These are phyloP conservation scores for Cavenderia fasciculata DNA, from an alignment of 78 protist species.

Conservation along the genomic window DNA sequence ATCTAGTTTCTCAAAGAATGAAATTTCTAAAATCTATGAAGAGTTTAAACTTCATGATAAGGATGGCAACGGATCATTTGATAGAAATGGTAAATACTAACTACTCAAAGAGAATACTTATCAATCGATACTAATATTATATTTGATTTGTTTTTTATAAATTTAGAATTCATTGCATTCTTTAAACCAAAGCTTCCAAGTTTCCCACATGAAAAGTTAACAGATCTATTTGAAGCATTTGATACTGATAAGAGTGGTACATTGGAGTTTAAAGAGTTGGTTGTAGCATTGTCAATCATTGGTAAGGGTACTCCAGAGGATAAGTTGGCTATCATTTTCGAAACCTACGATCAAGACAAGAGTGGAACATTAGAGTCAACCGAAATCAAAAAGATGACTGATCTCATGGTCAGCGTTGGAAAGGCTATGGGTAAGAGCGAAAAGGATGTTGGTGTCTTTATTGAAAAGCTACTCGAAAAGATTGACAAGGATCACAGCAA, in stretches of 20 bases:
- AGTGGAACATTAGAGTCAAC: slow-evolving; percentile 8
- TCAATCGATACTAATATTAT: not conserved
- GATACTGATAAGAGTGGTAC: slow-evolving; percentile 48
- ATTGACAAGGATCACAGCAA: slow-evolving; percentile 35
- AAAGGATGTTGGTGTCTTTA: slow-evolving; percentile 4
- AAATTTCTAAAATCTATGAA: not conserved
- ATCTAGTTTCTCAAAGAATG: slow-evolving; percentile 13
- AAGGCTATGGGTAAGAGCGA: slow-evolving; percentile 24
- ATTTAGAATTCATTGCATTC: slow-evolving; percentile 20
- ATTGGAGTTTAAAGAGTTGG: slow-evolving; percentile 36
- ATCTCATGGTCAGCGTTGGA: slow-evolving; percentile 40
- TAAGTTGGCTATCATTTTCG: slow-evolving; percentile 5
- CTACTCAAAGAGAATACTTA: not conserved
- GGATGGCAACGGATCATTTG: slow-evolving; percentile 24
- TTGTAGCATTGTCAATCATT: slow-evolving; percentile 36
- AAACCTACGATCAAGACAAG: slow-evolving; percentile 46
- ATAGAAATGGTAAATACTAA: slow-evolving; percentile 22
- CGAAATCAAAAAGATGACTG: slow-evolving; percentile 24
- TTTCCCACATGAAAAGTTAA: slow-evolving; percentile 5
- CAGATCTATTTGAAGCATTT: slow-evolving; percentile 23
- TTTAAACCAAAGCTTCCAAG: slow-evolving; percentile 27
- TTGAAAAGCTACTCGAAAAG: slow-evolving; percentile 31
- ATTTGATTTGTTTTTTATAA: slow-evolving; percentile 6
- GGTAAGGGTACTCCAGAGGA: slow-evolving; percentile 34
- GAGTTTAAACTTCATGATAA: slow-evolving; percentile 26